Base-by-base conservation (phyloP, 441 rosid genomes). In the Gossypium armourianum region DNA sequence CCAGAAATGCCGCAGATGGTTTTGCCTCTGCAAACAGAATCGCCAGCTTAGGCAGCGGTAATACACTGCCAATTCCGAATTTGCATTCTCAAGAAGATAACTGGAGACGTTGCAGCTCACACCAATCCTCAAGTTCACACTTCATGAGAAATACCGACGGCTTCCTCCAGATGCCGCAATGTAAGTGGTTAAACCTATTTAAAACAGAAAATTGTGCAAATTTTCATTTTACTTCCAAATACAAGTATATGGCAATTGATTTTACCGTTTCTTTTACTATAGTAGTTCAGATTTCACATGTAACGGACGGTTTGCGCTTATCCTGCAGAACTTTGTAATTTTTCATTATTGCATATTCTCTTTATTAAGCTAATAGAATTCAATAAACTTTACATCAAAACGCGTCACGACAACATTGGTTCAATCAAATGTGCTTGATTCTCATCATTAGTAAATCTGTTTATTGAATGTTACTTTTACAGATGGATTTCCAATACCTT, bases 401-500 rank as follows among this genome's bases (percentile, higher is more conserved):
- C 40, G 0, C 4, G 12, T 59, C 20, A 70, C 24, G 2, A 15
- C 3, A 15, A 1, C 49, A 3, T 13, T 2, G 12, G 21, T 58
- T 8, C 28, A 53, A 54, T 1, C 26, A 17, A 56, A 55, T 17
- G 43, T 24, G 26, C 49, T n/a, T 21, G 16, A 12, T 64, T 40
- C 7, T 26, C 58, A 29, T 47, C 71, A 55, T 47, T 70, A 26
- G 15, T 65, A 32, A 23, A 17, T 47, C 28, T 29, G 45, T 43
- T 71, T 74, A 29, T 62, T 53, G 53, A 72, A 23, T 36, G 59
- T 19, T 32, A 23, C 47, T 75, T 76, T 47, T 78, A 45, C 89
- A 89, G 98, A 82, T 79, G 90, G 72, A 69, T 69, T 79, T 75
- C 86, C 85, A 10, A 36, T 72, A 79, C 62, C 81, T 76, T 76